Evolutionary conservation across 441 rosid species (phyloP).

Genomic region (Adansonia madagascariensis): DNA sequence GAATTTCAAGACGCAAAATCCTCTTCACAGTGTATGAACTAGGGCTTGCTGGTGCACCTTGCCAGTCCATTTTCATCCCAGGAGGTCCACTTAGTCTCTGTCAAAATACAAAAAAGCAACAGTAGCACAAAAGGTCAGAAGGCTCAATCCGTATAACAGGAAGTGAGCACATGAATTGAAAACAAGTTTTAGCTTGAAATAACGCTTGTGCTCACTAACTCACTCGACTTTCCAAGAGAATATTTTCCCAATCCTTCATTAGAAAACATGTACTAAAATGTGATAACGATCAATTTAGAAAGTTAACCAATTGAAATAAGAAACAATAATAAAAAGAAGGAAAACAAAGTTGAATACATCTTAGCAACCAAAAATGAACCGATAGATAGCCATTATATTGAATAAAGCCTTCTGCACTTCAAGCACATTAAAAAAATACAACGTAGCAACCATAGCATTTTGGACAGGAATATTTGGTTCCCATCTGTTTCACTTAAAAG

Average conservation of each 20-base stretch:
- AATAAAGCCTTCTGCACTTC: background rate
- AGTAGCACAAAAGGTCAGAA: slow-evolving; percentile 11
- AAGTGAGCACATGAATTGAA: background rate
- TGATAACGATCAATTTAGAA: background rate
- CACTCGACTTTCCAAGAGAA: background rate
- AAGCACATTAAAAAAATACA: background rate
- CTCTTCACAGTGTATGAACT: slow-evolving; percentile 87
- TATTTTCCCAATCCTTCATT: background rate
- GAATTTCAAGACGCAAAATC: slow-evolving; percentile 95
- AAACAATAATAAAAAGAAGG: background rate
- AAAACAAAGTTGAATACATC: slow-evolving; percentile 7
- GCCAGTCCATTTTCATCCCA: slow-evolving; percentile 99
- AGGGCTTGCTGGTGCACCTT: slow-evolving; percentile 91
- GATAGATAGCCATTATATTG: background rate
- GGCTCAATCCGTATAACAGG: background rate
- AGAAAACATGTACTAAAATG: background rate
- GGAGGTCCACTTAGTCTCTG: slow-evolving; percentile 81
- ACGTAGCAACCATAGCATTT: background rate
- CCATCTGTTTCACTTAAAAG: background rate
- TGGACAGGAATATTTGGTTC: background rate
- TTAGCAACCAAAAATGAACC: background rate
- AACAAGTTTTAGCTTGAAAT: background rate
- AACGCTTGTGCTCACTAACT: background rate
- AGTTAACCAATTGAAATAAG: background rate
- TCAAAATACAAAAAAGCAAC: slow-evolving; percentile 25